Evolutionary conservation across 345 rosid genomes (phyloP).

Genomic region (Camelina sativa): DNA sequence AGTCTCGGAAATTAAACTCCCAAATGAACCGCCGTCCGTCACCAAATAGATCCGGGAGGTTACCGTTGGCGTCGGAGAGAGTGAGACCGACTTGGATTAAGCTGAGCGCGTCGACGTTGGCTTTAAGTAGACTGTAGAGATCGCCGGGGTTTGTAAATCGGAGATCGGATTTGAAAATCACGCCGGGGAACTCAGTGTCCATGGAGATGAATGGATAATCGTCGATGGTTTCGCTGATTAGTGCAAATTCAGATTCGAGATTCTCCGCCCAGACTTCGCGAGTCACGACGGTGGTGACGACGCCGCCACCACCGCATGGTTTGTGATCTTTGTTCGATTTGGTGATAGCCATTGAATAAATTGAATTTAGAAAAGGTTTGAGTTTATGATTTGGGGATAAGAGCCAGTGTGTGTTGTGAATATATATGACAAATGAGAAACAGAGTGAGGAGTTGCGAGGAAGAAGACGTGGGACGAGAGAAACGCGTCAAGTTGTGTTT

Average conservation of each 20-base stretch:
- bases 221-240: constrained; percentile 64
- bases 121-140: constrained; percentile 66
- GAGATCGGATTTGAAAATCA: constrained; percentile 48
- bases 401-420: not conserved
- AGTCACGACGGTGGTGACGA: constrained; percentile 38
- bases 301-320: not conserved
- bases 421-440: not conserved
- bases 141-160: constrained; percentile 50
- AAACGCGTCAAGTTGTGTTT: constrained; percentile 29
- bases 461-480: constrained; percentile 13
- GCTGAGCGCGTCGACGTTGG: constrained; percentile 79
- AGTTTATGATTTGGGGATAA: not conserved
- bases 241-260: constrained; percentile 64
- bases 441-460: constrained; percentile 35
- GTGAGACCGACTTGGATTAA: constrained; percentile 88
- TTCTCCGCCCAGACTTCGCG: constrained; percentile 84
- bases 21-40: constrained; percentile 54
- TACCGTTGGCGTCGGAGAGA: constrained; percentile 62
- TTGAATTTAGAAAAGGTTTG: not conserved
- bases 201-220: constrained; percentile 69
- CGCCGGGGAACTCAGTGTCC: constrained; percentile 93
- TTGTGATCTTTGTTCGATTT: constrained; percentile 25
- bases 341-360: constrained; percentile 20
- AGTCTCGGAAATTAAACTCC: constrained; percentile 86
- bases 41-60: constrained; percentile 52